phyloP scores from a whole-genome alignment of 2,329 filamentous ascomycete genomes.

The Aureobasidium subglaciale region DNA sequence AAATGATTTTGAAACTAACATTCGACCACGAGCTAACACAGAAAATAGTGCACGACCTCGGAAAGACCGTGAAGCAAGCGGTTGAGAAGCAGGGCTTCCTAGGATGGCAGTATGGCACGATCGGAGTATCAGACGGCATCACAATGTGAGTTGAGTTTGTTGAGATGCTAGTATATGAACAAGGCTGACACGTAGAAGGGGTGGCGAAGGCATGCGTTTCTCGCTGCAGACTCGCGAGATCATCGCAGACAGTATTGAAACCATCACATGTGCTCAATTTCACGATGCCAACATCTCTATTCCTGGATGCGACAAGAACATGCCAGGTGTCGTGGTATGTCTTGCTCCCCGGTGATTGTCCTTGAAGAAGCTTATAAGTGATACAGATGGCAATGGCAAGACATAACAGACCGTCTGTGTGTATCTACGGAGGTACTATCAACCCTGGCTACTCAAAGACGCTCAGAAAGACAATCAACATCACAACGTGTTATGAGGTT shows the following conservation, averaged over 20 bases:
- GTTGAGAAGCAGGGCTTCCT: conserved; percentile 80
- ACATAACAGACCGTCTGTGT: conserved; percentile 85
- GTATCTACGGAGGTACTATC: conserved; percentile 93
- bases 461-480: conserved; percentile 74
- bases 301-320: conserved; percentile 98
- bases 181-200: conserved; percentile 50
- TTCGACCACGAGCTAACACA: conserved; percentile 4
- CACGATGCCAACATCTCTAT: conserved; percentile 95
- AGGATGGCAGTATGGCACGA: conserved; percentile 89
- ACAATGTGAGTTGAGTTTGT: conserved; percentile 66
- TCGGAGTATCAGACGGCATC: conserved; percentile 85
- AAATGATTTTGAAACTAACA: conserved; percentile 20
- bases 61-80: conserved; percentile 76
- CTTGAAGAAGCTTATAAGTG: neutral
- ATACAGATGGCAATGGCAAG: conserved; percentile 71
- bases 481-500: conserved; percentile 82
- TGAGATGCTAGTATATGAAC: no score
- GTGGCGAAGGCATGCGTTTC: conserved; percentile 88
- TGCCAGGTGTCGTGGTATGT: conserved; percentile 70
- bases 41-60: conserved; percentile 67
- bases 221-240: conserved; percentile 90
- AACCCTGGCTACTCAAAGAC: conserved; percentile 75
- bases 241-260: conserved; percentile 97
- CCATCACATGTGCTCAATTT: conserved; percentile 97
- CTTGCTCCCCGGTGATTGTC: no score